Percentiles rank a stretch among this genome's conserved stretches.
Conservation (phyloP, 192 early-diverging fungal species). For the Spizellomyces punctatus region DNA sequence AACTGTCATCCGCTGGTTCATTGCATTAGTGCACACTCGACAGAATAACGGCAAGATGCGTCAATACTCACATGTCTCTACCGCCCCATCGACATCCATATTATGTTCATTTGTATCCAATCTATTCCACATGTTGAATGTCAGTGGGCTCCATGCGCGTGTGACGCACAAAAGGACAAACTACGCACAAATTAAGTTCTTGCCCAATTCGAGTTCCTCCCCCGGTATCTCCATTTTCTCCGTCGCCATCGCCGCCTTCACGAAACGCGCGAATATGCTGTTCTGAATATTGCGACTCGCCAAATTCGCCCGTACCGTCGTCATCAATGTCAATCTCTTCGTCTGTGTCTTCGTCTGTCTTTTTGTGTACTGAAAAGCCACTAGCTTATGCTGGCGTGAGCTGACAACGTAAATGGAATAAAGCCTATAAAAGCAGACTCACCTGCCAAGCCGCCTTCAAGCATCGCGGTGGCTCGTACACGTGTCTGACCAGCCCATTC, state of each 20-base stretch:
- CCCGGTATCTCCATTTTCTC: constrained; percentile 1
- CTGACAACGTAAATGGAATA: not conserved
- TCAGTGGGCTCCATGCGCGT: too few species aligned
- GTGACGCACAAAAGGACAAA: too few species aligned
- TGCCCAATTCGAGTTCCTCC: constrained; percentile 6
- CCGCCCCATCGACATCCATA: too few species aligned
- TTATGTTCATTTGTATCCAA: too few species aligned
- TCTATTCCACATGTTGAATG: too few species aligned
- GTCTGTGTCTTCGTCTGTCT: constrained; percentile 63
- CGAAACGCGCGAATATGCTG: constrained; percentile 58
- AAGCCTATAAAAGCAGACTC: constrained; percentile 1
- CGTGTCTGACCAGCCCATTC: constrained; percentile 81
- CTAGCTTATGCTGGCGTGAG: constrained; percentile 14
- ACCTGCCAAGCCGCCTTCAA: constrained; percentile 78
- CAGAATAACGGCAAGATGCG: too few species aligned
- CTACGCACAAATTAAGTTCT: too few species aligned
- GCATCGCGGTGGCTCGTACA: constrained; percentile 75
- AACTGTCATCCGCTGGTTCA: not conserved
- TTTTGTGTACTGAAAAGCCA: constrained; percentile 34
- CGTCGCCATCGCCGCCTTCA: constrained; percentile 28
- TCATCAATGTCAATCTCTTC: constrained; percentile 85
- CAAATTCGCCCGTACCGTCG: constrained; percentile 73
- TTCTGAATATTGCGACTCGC: constrained; percentile 74
- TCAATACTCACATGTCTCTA: too few species aligned
- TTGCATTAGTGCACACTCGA: too few species aligned